phyloP scores from a whole-genome alignment of 768 basidiomycete species.

The Trametes maxima region DNA sequence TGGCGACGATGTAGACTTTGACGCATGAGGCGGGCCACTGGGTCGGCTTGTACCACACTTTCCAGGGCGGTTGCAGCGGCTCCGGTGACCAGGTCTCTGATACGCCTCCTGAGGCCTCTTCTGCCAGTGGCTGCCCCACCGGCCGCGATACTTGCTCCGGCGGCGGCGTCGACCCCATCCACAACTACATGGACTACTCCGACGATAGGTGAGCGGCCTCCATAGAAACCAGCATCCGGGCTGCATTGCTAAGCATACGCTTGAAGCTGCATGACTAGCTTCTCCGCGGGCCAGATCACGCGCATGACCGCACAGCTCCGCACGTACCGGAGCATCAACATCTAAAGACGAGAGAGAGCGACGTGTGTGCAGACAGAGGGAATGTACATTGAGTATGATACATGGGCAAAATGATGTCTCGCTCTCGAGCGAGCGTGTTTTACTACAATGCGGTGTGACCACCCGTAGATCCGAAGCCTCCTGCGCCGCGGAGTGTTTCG shows the following conservation, averaged over 20 bases:
- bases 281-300: conserved; percentile 45
- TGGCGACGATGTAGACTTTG: conserved; percentile 38
- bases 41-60: conserved; percentile 61
- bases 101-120: conserved; percentile 48
- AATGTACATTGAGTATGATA: background rate
- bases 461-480: conserved; percentile 95
- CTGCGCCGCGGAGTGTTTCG: conserved; percentile 78
- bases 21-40: conserved; percentile 66
- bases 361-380: background rate
- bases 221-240: background rate
- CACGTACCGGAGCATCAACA: conserved; percentile 45
- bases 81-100: conserved; percentile 48
- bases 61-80: conserved; percentile 50
- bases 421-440: background rate
- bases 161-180: conserved; percentile 43
- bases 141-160: conserved; percentile 33
- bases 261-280: conserved; percentile 47
- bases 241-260: background rate
- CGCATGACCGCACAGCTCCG: conserved; percentile 45
- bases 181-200: conserved; percentile 59
- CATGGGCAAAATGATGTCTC: background rate
- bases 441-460: conserved; percentile 62
- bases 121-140: conserved; percentile 42
- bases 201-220: conserved; percentile 36
- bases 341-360: background rate